These are phyloP conservation scores for Cytospora piceicola DNA, from an alignment of 2,329 filamentous ascomycete species.

Conservation along the genomic window DNA sequence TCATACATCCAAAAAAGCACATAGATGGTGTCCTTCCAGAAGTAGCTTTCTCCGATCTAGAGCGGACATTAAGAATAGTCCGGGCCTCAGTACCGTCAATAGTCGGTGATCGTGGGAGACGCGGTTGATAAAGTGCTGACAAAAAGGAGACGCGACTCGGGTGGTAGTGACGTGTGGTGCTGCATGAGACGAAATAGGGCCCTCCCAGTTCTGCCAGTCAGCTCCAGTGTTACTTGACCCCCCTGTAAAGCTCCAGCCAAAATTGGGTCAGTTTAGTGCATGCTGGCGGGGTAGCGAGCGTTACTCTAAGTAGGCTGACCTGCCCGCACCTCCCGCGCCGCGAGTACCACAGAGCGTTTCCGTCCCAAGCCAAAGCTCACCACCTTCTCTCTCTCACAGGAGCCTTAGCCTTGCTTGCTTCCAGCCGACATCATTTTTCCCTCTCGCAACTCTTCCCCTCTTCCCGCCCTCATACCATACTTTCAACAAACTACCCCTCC, in stretches of 20 bases:
- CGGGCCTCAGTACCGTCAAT: background rate
- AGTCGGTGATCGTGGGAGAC: slow-evolving; percentile 2
- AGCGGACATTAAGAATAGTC: background rate
- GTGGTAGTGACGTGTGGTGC: slow-evolving; percentile 25
- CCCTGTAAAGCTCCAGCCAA: slow-evolving; percentile 20
- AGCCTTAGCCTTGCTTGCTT: slow-evolving; percentile 21
- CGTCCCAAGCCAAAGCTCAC: slow-evolving; percentile 19
- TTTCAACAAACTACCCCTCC: slow-evolving; percentile 7
- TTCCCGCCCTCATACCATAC: slow-evolving; percentile 7
- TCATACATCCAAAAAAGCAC: no score
- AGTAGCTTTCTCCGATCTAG: no score
- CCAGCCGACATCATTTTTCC: slow-evolving; percentile 25
- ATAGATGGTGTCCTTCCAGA: no score
- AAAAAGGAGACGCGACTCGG: slow-evolving; percentile 26
- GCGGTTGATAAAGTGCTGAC: slow-evolving; percentile 25
- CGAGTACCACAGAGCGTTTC: background rate
- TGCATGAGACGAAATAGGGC: background rate
- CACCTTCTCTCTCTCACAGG: slow-evolving; percentile 1
- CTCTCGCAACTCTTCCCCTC: slow-evolving; percentile 16
- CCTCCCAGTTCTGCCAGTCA: no score
- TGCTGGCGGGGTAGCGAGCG: slow-evolving; percentile 24
- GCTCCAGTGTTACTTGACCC: no score
- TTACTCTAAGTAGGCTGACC: slow-evolving; percentile 11
- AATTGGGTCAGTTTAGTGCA: slow-evolving; percentile 6
- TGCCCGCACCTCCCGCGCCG: slow-evolving; percentile 13